Conservation (phyloP, 768 basidiomycete genomes). For the Leccinum variicolor region DNA sequence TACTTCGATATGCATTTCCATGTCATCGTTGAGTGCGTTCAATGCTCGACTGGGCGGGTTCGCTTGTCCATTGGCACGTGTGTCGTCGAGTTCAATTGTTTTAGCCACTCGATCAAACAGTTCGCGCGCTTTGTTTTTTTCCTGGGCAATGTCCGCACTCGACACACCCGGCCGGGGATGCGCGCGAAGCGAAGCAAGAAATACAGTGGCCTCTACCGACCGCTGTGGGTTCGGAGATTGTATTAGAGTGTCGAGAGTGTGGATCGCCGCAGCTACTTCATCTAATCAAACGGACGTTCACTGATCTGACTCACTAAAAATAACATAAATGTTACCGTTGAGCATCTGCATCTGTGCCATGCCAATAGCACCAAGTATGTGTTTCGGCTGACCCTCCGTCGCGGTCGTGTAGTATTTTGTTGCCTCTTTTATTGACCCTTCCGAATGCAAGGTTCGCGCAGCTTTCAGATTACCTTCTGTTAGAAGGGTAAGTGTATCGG, state of each 20-base stretch:
- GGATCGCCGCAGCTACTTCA: constrained; percentile 81
- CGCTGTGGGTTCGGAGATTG: constrained; percentile 61
- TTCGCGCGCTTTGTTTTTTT: constrained; percentile 72
- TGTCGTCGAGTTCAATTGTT: constrained; percentile 61
- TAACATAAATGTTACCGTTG: constrained; percentile 53
- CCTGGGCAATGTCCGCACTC: constrained; percentile 65
- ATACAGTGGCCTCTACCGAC: constrained; percentile 80
- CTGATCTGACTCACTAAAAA: neutral
- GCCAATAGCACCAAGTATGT: constrained; percentile 78
- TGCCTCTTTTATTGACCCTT: constrained; percentile 62
- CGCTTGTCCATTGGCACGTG: constrained; percentile 41
- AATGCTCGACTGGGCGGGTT: constrained; percentile 35
- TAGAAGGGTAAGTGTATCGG: constrained; percentile 80
- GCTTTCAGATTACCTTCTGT: constrained; percentile 86
- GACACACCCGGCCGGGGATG: constrained; percentile 78
- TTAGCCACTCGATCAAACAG: constrained; percentile 75
- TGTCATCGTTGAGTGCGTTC: constrained; percentile 65
- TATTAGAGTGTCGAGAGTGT: constrained; percentile 75
- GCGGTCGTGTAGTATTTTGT: constrained; percentile 67
- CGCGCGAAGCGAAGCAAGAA: constrained; percentile 87
- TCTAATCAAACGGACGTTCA: constrained; percentile 41
- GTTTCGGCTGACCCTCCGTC: constrained; percentile 65
- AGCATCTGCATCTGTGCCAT: constrained; percentile 85
- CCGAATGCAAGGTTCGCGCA: constrained; percentile 75
- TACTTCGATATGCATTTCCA: constrained; percentile 89